phyloP scores from a whole-genome alignment of 2,329 filamentous ascomycete species.

The Pseudomassariella vexata region DNA sequence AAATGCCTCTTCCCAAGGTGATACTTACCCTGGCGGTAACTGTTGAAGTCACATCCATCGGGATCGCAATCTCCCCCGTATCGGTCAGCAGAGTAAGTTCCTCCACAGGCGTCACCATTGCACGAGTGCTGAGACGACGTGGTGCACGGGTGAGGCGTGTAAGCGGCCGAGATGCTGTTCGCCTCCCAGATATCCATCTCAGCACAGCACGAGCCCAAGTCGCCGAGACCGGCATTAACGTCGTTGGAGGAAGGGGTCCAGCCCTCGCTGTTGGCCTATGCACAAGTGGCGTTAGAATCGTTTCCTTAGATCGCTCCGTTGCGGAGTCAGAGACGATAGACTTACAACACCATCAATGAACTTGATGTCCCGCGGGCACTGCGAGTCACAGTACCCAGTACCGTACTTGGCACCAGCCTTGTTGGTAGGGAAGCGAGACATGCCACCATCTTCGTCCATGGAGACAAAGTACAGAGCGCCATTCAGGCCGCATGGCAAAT shows the following conservation, averaged over 20 bases:
- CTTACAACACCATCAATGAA: constrained; percentile 43
- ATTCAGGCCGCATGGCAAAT: constrained; percentile 53
- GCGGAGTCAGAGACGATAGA: no score
- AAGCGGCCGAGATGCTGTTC: constrained; percentile 51
- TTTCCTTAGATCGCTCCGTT: constrained; percentile 44
- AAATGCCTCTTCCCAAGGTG: no score
- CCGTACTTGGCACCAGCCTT: constrained; percentile 46
- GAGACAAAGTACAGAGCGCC: constrained; percentile 51
- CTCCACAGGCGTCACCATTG: constrained; percentile 36
- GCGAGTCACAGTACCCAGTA: constrained; percentile 48
- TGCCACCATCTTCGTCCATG: constrained; percentile 49
- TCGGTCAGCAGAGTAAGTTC: constrained; percentile 37
- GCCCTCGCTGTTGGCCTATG: constrained; percentile 35
- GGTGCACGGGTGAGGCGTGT: constrained; percentile 54
- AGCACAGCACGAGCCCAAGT: constrained; percentile 45
- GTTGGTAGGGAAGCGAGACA: constrained; percentile 36
- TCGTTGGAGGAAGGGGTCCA: constrained; percentile 41
- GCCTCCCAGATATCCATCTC: constrained; percentile 59
- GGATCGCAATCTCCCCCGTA: constrained; percentile 54
- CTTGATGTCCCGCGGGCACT: constrained; percentile 41
- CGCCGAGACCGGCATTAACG: constrained; percentile 38
- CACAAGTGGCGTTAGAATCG: constrained; percentile 31
- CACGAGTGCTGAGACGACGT: constrained; percentile 38
- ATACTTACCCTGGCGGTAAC: no score
- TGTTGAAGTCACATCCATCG: constrained; percentile 59